phyloP scores from a whole-genome alignment of 2,329 filamentous ascomycete genomes.

The Cryphonectria nitschkei region DNA sequence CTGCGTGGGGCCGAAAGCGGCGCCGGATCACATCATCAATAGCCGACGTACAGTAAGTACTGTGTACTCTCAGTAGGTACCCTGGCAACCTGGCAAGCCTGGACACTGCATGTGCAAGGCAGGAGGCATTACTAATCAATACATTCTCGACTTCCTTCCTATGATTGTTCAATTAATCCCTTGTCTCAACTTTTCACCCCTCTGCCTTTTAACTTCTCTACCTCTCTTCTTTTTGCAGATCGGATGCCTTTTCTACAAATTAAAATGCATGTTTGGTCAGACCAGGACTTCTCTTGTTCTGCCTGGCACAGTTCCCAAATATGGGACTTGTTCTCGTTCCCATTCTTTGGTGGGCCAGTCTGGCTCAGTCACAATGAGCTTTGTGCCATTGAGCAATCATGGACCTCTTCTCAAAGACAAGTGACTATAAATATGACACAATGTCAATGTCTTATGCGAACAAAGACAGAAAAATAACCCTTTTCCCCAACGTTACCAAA shows the following conservation, averaged over 20 bases:
- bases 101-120: not conserved
- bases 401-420: not conserved
- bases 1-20: slow-evolving; percentile 18
- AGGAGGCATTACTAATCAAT: not conserved
- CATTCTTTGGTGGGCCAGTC: not conserved
- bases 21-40: slow-evolving; percentile 13
- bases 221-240: not conserved
- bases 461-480: not conserved
- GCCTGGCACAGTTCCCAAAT: not conserved
- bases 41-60: not conserved
- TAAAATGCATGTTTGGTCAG: not conserved
- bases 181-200: not conserved
- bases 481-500: not conserved
- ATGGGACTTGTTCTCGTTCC: not conserved
- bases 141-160: not conserved
- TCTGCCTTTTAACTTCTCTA: not conserved
- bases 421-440: not conserved
- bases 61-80: too few species aligned
- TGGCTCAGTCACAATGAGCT: slow-evolving; percentile 4
- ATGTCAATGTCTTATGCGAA: not conserved
- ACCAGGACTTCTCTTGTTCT: not conserved
- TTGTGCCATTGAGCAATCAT: not conserved
- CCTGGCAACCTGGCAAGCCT: too few species aligned
- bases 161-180: not conserved
- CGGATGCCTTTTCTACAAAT: not conserved